Conservation (phyloP, 352 stramenopile genomes). For the Phytopythium boreale region DNA sequence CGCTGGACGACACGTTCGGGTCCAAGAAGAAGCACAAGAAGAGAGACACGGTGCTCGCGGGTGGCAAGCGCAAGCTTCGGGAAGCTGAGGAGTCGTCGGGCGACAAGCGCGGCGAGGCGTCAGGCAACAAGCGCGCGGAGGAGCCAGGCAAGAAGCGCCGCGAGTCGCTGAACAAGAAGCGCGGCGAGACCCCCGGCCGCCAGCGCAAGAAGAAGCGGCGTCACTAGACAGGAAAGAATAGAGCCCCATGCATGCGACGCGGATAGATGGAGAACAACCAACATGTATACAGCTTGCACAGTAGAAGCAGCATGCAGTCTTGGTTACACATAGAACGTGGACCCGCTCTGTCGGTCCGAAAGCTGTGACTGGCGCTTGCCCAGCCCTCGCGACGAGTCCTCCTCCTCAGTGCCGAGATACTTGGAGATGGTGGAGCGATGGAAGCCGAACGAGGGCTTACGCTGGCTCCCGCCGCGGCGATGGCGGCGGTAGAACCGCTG, state of each 20-base stretch:
- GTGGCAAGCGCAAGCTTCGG: constrained; percentile 25
- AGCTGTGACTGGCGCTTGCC: neutral
- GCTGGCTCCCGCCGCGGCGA: neutral
- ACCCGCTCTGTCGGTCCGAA: neutral
- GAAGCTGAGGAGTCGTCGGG: neutral
- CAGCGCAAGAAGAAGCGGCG: constrained; percentile 8
- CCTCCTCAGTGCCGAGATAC: constrained; percentile 20
- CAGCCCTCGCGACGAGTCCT: neutral
- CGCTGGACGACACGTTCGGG: constrained; percentile 49
- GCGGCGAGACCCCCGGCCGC: constrained; percentile 6
- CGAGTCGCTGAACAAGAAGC: constrained; percentile 7
- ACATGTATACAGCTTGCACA: neutral
- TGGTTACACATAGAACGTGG: constrained; percentile 3
- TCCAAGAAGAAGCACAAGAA: constrained; percentile 49
- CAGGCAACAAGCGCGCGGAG: constrained; percentile 1
- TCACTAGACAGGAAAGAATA: neutral
- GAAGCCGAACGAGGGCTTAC: constrained; percentile 10
- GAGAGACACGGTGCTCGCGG: constrained; percentile 12
- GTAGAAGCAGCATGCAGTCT: neutral
- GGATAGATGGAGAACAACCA: neutral
- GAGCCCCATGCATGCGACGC: neutral
- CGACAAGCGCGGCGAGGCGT: neutral
- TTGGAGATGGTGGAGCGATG: constrained; percentile 25
- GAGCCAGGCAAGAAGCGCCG: constrained; percentile 9
- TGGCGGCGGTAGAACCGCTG: constrained; percentile 41